These are phyloP conservation scores for Crithidia sp. DNA, from an alignment of 208 protist genomes.

Conservation along the genomic window DNA sequence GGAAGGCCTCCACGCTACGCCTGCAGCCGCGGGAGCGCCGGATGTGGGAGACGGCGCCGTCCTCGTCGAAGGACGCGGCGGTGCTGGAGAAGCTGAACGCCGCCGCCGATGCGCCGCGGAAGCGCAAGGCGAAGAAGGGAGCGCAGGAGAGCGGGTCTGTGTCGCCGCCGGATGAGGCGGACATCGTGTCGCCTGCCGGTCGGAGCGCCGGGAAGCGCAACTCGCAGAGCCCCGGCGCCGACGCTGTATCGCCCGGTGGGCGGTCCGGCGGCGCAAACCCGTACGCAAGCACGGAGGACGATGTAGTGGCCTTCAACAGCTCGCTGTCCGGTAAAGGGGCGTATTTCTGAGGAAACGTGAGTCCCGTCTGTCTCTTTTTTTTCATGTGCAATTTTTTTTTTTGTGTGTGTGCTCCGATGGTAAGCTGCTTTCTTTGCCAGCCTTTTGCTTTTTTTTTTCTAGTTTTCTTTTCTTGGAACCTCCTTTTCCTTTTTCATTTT, in stretches of 20 bases:
- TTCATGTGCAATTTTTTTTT: neutral
- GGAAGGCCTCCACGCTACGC: conserved; percentile 4
- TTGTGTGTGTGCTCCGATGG: neutral
- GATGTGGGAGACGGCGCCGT: conserved; percentile 27
- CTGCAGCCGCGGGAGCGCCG: conserved; percentile 26
- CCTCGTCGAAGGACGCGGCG: neutral
- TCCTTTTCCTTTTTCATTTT: no score
- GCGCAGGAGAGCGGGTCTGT: neutral
- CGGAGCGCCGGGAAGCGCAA: neutral
- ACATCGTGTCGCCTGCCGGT: neutral
- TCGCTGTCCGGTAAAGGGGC: neutral
- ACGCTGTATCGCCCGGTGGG: neutral
- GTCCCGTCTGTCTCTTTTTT: neutral
- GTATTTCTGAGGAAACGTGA: neutral
- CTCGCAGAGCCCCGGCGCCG: neutral
- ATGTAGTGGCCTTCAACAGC: conserved; percentile 10
- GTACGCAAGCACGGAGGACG: conserved; percentile 5
- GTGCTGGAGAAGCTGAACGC: conserved; percentile 14
- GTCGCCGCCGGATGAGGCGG: neutral
- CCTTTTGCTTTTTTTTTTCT: neutral
- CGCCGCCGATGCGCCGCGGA: conserved; percentile 4
- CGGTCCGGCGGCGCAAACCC: neutral
- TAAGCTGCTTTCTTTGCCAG: neutral
- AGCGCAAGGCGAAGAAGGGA: neutral
- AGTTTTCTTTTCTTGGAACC: no score